These are phyloP conservation scores for Hypoxylon sp. DNA, from an alignment of 2,329 filamentous ascomycete species.

Conservation along the genomic window DNA sequence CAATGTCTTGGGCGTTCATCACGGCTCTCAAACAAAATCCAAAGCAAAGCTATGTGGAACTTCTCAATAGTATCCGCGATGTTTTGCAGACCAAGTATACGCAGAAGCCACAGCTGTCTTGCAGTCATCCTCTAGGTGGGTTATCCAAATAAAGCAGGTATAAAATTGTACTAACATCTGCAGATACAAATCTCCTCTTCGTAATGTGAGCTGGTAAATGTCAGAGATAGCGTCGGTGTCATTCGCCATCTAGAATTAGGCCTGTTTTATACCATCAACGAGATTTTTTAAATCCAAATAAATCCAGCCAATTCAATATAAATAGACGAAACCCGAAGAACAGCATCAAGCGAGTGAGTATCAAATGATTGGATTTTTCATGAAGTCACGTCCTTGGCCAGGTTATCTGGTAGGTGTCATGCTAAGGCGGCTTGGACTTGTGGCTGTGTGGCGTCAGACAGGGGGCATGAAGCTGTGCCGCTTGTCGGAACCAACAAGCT, in stretches of 20 bases:
- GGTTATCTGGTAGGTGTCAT: neutral
- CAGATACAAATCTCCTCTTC: constrained; percentile 75
- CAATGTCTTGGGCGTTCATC: constrained; percentile 99
- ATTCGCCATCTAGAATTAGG: neutral
- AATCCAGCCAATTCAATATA: neutral
- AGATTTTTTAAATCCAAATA: neutral
- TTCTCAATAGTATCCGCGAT: constrained; percentile 96
- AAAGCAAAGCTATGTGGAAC: constrained; percentile 96
- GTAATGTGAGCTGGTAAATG: constrained; percentile 65
- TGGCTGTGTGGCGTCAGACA: neutral
- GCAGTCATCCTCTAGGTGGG: constrained; percentile 95
- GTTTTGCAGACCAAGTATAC: constrained; percentile 89
- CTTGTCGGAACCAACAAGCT: neutral
- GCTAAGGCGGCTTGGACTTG: neutral
- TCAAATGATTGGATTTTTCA: neutral
- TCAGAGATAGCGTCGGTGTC: neutral
- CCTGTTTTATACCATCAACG: neutral
- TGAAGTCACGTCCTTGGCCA: neutral
- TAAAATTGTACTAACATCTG: constrained; percentile 35
- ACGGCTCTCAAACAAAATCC: constrained; percentile 94
- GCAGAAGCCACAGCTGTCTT: constrained; percentile 97
- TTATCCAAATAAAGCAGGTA: constrained; percentile 41
- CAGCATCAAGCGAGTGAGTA: neutral
- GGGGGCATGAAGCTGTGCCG: neutral
- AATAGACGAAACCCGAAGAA: neutral